Evolutionary conservation across 2,329 filamentous ascomycete species (phyloP).

Genomic region (Blastomyces parvus): DNA sequence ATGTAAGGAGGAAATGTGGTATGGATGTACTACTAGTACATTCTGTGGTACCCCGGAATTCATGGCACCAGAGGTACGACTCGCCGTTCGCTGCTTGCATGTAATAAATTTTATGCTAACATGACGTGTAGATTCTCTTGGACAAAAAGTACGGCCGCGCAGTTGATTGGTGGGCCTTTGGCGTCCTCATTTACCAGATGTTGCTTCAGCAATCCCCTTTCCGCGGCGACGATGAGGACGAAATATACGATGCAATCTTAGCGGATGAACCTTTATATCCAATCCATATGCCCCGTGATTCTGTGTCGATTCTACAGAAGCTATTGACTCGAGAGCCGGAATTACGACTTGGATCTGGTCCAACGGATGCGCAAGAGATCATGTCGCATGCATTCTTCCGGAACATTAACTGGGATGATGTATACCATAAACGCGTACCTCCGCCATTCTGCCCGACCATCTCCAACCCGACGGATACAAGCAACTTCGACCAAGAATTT

Average conservation of each 20-base stretch:
- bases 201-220: conserved; percentile 97
- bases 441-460: conserved; percentile 87
- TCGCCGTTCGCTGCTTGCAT: neutral
- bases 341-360: conserved; percentile 80
- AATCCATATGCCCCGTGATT: conserved; percentile 97
- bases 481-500: conserved; percentile 98
- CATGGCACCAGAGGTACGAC: conserved; percentile 86
- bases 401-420: conserved; percentile 97
- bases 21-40: conserved; percentile 88
- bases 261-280: conserved; percentile 96
- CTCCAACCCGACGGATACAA: conserved; percentile 91
- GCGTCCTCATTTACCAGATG: conserved; percentile 99
- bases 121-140: conserved; percentile 63
- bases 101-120: conserved; percentile 18
- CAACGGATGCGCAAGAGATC: conserved; percentile 94
- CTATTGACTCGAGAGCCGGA: conserved; percentile 92
- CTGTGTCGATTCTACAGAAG: conserved; percentile 95
- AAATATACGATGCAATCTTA: conserved; percentile 97
- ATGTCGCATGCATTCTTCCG: conserved; percentile 99
- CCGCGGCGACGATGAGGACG: conserved; percentile 96
- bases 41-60: conserved; percentile 99
- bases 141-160: conserved; percentile 98
- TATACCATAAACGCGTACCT: conserved; percentile 86
- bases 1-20: conserved; percentile 99
- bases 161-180: conserved; percentile 99